Percentiles rank a stretch among this genome's conserved stretches.
These are phyloP conservation scores for Botrytis tulipae DNA, from an alignment of 2,329 filamentous ascomycete species.

Conservation along the genomic window DNA sequence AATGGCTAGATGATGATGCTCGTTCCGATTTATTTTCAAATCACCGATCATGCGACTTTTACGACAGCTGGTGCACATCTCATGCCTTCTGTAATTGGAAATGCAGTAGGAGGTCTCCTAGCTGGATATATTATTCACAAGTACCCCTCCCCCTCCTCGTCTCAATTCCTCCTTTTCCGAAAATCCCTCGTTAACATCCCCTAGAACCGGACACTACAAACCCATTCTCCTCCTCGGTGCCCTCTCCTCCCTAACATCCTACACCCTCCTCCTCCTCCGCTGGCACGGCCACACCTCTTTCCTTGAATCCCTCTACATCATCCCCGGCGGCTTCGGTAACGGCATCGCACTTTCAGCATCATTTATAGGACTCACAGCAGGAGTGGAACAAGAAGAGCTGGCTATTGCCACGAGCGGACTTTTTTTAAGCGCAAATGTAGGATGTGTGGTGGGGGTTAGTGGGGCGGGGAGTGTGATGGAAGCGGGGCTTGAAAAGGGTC, in stretches of 20 bases:
- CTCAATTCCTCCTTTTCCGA: not conserved
- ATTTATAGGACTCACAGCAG: slow-evolving; percentile 51
- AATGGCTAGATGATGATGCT: slow-evolving; percentile 55
- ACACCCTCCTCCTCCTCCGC: slow-evolving; percentile 51
- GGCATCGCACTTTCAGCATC: slow-evolving; percentile 47
- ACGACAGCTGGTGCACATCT: slow-evolving; percentile 59
- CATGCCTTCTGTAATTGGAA: slow-evolving; percentile 65
- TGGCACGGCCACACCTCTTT: slow-evolving; percentile 61
- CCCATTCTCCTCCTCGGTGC: slow-evolving; percentile 51
- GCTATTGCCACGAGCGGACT: slow-evolving; percentile 50
- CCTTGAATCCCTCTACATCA: slow-evolving; percentile 57
- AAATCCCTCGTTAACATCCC: not conserved
- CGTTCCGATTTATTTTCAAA: slow-evolving; percentile 68
- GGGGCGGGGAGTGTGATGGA: slow-evolving; percentile 27
- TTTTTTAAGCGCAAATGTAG: slow-evolving; percentile 42
- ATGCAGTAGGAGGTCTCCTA: slow-evolving; percentile 61
- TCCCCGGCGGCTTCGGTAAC: slow-evolving; percentile 53
- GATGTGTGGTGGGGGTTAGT: slow-evolving; percentile 30
- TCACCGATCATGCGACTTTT: slow-evolving; percentile 56
- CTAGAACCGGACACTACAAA: slow-evolving; percentile 58
- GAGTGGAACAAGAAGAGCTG: slow-evolving; percentile 46
- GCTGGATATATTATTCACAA: slow-evolving; percentile 47
- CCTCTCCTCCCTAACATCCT: slow-evolving; percentile 49
- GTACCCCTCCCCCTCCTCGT: not conserved
- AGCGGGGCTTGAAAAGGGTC: slow-evolving; percentile 24